A percentile compares a stretch with the other conserved stretches of the same genome.
phyloP scores from a whole-genome alignment of 2,329 filamentous ascomycete species.

The Exophiala aquamarina region DNA sequence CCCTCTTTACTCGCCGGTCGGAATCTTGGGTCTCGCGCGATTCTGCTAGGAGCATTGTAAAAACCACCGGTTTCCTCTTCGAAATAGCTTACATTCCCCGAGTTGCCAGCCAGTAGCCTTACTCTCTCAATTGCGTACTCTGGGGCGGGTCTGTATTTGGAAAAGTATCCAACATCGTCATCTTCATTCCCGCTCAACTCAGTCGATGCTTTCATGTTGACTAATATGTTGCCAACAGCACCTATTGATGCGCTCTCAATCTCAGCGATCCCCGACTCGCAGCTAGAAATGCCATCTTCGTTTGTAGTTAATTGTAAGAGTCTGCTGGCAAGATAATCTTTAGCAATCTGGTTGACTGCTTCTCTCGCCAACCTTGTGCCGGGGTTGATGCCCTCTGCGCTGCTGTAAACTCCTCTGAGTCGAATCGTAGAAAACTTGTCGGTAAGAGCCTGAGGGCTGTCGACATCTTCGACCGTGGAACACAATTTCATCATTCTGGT shows the following conservation, averaged over 20 bases:
- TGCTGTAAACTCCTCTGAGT: constrained; percentile 3
- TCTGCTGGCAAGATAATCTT: constrained; percentile 10
- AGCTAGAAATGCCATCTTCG: neutral
- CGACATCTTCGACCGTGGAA: constrained; percentile 7
- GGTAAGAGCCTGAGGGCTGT: constrained; percentile 2
- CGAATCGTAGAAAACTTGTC: neutral
- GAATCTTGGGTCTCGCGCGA: constrained; percentile 28
- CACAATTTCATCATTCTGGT: constrained; percentile 14
- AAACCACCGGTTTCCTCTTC: constrained; percentile 21
- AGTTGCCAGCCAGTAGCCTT: constrained; percentile 12
- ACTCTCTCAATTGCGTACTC: constrained; percentile 25
- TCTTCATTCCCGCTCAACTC: constrained; percentile 4
- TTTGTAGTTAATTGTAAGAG: neutral
- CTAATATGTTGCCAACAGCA: constrained; percentile 23
- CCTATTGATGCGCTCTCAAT: constrained; percentile 20
- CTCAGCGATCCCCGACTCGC: constrained; percentile 1
- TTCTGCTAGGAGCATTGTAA: constrained; percentile 23
- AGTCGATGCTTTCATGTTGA: constrained; percentile 11
- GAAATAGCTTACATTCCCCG: constrained; percentile 24
- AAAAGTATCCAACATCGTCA: constrained; percentile 3
- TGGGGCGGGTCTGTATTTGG: constrained; percentile 22
- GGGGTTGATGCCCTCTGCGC: constrained; percentile 3
- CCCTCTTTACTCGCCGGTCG: constrained; percentile 23
- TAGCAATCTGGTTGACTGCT: constrained; percentile 14
- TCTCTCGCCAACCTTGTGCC: constrained; percentile 5